These are phyloP conservation scores for Ogataea pini DNA, from an alignment of 805 yeast genomes.

Conservation along the genomic window DNA sequence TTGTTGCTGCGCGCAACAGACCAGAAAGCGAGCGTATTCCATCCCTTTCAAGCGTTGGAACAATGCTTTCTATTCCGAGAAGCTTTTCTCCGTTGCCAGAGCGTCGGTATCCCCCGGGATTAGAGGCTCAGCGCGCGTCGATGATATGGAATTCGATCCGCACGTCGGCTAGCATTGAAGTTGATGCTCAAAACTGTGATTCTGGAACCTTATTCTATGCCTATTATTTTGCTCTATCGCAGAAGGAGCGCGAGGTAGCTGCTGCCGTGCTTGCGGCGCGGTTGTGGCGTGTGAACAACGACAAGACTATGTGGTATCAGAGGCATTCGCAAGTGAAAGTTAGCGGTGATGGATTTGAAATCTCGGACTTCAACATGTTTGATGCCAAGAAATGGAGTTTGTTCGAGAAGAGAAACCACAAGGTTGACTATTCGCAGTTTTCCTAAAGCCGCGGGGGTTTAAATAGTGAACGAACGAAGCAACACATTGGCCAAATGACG, in stretches of 20 bases:
- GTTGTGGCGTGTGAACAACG: constrained; percentile 39
- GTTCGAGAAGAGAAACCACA: constrained; percentile 42
- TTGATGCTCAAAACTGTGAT: constrained; percentile 32
- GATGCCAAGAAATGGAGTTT: constrained; percentile 46
- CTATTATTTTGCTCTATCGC: constrained; percentile 44
- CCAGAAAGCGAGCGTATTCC: constrained; percentile 19
- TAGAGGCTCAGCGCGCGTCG: constrained; percentile 36
- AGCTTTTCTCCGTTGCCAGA: constrained; percentile 29
- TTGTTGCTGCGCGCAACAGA: constrained; percentile 27
- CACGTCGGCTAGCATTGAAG: constrained; percentile 24
- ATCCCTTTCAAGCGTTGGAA: constrained; percentile 26
- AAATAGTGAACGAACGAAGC: too few relatives aligned
- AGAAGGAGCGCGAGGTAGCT: constrained; percentile 42
- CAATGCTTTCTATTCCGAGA: constrained; percentile 30
- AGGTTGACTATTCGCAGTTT: constrained; percentile 37
- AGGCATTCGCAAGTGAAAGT: constrained; percentile 41
- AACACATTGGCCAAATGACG: background rate
- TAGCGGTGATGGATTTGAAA: constrained; percentile 41
- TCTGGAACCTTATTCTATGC: constrained; percentile 44
- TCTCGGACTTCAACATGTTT: constrained; percentile 46
- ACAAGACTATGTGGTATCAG: constrained; percentile 36
- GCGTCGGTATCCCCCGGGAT: constrained; percentile 34
- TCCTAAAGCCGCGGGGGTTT: too few relatives aligned
- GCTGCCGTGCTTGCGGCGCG: constrained; percentile 35
- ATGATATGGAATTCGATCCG: constrained; percentile 35